phyloP scores from a whole-genome alignment of 345 rosid species.

The Eucalyptus shirleyi region DNA sequence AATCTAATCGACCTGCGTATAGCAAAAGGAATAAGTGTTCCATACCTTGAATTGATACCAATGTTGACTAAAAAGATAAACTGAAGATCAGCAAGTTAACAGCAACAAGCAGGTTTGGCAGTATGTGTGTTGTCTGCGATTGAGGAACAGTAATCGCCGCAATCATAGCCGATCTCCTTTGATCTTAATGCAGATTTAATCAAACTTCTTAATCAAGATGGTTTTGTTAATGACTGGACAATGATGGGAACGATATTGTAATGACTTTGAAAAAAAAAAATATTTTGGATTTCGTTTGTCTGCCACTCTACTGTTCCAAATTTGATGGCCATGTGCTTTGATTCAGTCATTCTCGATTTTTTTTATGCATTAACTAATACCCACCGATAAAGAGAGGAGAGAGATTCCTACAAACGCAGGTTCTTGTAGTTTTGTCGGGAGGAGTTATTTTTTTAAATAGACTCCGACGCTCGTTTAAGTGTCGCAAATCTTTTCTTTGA shows the following conservation, averaged over 20 bases:
- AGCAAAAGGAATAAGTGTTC: background rate
- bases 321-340: background rate
- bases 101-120: background rate
- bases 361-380: background rate
- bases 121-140: slow-evolving; percentile 42
- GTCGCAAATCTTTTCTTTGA: background rate
- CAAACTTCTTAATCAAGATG: slow-evolving; percentile 12
- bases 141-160: slow-evolving; percentile 42
- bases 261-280: background rate
- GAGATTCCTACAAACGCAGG: background rate
- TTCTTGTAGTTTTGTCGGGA: background rate
- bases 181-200: slow-evolving; percentile 39
- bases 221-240: background rate
- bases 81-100: background rate
- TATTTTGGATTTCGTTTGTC: background rate
- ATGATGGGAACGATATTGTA: background rate
- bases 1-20: background rate
- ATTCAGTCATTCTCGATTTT: background rate
- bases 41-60: background rate
- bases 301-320: background rate
- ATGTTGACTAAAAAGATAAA: background rate
- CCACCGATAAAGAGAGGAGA: background rate
- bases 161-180: slow-evolving; percentile 64
- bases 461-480: background rate
- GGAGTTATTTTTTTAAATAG: background rate